Conservation (phyloP, 139 green algal species). For the Chlamydomonas sphaeroides region DNA sequence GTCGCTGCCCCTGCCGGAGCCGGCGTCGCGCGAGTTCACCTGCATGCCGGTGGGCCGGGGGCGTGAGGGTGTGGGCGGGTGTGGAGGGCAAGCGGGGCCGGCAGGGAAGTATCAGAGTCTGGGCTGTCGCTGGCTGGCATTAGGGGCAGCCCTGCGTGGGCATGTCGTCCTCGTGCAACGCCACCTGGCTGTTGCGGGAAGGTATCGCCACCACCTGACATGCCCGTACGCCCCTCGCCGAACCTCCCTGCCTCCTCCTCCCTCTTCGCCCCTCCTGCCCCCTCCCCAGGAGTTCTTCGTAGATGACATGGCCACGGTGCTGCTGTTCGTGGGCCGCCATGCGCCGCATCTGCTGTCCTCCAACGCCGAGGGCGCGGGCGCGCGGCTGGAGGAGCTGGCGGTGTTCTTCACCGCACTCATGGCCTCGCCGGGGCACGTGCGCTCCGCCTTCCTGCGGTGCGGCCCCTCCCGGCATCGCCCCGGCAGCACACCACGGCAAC, state of each 20-base stretch:
- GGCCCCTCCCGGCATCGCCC: no score
- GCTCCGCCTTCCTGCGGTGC: conserved; percentile 35
- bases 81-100: no score
- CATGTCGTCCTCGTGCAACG: no score
- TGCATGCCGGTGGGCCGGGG: conserved; percentile 61
- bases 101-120: no score
- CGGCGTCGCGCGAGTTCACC: conserved; percentile 63
- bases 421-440: conserved; percentile 51
- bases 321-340: conserved; percentile 65
- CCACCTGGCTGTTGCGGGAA: no score
- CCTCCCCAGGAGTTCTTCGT: conserved; percentile 86
- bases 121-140: no score
- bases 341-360: conserved; percentile 51
- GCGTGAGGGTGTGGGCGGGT: no score
- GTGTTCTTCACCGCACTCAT: conserved; percentile 77
- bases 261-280: no score
- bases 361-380: not conserved
- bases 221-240: no score
- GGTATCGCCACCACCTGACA: no score
- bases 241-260: not conserved
- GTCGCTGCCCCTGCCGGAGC: conserved; percentile 72
- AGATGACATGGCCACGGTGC: conserved; percentile 83
- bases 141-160: no score
- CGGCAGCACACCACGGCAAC: no score
- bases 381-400: conserved; percentile 71